Percentiles rank a stretch among this genome's conserved stretches.
Conservation (phyloP, 2,329 filamentous ascomycete genomes). For the Teratosphaeria destructans region DNA sequence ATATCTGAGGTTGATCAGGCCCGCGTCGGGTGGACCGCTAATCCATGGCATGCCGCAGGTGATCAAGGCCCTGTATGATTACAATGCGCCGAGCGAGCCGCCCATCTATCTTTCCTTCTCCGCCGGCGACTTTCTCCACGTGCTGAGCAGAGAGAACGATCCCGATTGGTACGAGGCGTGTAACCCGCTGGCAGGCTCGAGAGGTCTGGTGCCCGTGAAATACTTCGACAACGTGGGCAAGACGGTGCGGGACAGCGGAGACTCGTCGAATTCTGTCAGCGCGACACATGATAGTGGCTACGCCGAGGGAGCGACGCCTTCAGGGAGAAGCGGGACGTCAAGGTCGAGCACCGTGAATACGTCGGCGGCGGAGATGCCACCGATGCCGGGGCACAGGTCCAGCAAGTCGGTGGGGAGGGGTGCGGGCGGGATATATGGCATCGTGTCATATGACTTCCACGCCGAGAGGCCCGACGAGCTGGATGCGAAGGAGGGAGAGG, state of each 20-base stretch:
- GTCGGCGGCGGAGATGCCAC: constrained; percentile 9
- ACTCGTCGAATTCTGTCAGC: constrained; percentile 29
- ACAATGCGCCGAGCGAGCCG: constrained; percentile 56
- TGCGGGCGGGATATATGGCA: constrained; percentile 76
- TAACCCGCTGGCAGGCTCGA: constrained; percentile 81
- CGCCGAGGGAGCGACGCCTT: constrained; percentile 43
- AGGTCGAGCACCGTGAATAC: constrained; percentile 23
- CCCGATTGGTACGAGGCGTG: constrained; percentile 96
- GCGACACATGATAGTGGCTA: constrained; percentile 89
- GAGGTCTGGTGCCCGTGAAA: constrained; percentile 83
- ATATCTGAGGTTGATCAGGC: not conserved
- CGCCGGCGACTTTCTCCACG: constrained; percentile 95
- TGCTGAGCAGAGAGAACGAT: constrained; percentile 91
- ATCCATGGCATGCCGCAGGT: constrained; percentile 49
- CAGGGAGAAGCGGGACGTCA: constrained; percentile 20
- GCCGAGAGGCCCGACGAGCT: constrained; percentile 93
- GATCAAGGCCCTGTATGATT: constrained; percentile 93
- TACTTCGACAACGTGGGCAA: constrained; percentile 91
- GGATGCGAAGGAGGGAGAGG: constrained; percentile 87
- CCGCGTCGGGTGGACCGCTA: not conserved
- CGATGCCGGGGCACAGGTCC: constrained; percentile 19
- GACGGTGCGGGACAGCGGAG: constrained; percentile 76
- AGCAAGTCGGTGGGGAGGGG: constrained; percentile 39
- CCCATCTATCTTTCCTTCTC: constrained; percentile 69
- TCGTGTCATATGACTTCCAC: constrained; percentile 94